phyloP scores from a whole-genome alignment of 495 filamentous ascomycete genomes.

The Neurospora sp. region DNA sequence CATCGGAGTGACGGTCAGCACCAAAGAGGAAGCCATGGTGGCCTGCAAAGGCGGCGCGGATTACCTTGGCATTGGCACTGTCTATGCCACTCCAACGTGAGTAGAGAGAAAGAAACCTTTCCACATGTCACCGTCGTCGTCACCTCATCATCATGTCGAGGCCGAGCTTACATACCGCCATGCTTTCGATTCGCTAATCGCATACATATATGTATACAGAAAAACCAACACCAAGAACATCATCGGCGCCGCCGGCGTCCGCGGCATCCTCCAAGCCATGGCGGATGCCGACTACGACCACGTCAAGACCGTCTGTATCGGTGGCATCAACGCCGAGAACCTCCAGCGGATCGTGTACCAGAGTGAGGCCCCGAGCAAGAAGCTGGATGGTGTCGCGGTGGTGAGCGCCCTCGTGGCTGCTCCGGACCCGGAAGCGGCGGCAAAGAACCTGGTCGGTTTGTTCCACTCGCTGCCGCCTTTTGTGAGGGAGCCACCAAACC shows the following conservation, averaged over 20 bases:
- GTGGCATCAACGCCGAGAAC: conserved; percentile 76
- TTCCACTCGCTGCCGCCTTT: conserved; percentile 35
- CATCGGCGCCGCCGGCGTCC: conserved; percentile 71
- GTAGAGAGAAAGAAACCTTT: conserved; percentile 4
- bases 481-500: conserved; percentile 48
- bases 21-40: conserved; percentile 52
- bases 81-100: conserved; percentile 77
- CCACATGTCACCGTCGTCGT: background rate
- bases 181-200: background rate
- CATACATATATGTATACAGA: conserved; percentile 18
- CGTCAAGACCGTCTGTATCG: conserved; percentile 64
- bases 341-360: conserved; percentile 63
- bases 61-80: conserved; percentile 81
- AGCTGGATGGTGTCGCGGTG: conserved; percentile 71
- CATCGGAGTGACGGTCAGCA: conserved; percentile 61
- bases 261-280: conserved; percentile 54
- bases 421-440: conserved; percentile 48
- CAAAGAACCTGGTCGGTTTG: conserved; percentile 43
- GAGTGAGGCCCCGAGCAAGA: conserved; percentile 37
- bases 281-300: conserved; percentile 19
- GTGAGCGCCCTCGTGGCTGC: conserved; percentile 83
- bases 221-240: conserved; percentile 72
- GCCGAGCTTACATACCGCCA: background rate
- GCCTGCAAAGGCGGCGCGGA: conserved; percentile 66
- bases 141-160: background rate